phyloP scores from a whole-genome alignment of 2,329 filamentous ascomycete genomes.

The Xylariaceae sp. region DNA sequence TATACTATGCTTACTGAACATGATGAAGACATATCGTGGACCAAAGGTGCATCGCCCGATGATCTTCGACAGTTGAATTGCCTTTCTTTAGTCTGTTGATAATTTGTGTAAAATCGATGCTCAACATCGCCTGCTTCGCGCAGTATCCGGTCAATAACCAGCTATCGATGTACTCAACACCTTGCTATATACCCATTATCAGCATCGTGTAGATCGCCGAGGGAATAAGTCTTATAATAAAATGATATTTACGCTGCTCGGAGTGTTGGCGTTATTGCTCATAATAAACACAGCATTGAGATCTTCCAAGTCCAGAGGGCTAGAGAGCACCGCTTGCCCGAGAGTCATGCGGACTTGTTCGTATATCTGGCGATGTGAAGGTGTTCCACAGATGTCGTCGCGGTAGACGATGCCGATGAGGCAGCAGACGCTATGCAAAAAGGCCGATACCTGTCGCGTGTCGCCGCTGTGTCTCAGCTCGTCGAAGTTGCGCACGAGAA shows the following conservation, averaged over 20 bases:
- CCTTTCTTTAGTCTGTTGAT: constrained; percentile 45
- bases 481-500: constrained; percentile 37
- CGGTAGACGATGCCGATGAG: constrained; percentile 47
- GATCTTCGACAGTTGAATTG: constrained; percentile 43
- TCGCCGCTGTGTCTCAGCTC: constrained; percentile 44
- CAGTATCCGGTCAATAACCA: constrained; percentile 52
- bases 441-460: constrained; percentile 45
- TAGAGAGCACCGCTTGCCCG: constrained; percentile 48
- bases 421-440: constrained; percentile 50
- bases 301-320: constrained; percentile 49
- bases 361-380: constrained; percentile 46
- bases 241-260: constrained; percentile 35
- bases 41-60: constrained; percentile 46
- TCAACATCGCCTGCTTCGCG: constrained; percentile 51
- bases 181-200: constrained; percentile 32
- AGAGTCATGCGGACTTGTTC: constrained; percentile 48
- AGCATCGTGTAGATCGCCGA: background rate
- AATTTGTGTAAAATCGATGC: constrained; percentile 51
- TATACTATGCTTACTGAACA: constrained; percentile 44
- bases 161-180: constrained; percentile 50
- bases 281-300: constrained; percentile 50
- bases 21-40: constrained; percentile 48
- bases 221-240: background rate
- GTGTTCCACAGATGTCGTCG: constrained; percentile 40
- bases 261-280: constrained; percentile 44